Evolutionary conservation across 1,284 basidiomycete species (phyloP), one percentile per base, ranked within the genome.

Genomic region (Cerrena zonata): DNA sequence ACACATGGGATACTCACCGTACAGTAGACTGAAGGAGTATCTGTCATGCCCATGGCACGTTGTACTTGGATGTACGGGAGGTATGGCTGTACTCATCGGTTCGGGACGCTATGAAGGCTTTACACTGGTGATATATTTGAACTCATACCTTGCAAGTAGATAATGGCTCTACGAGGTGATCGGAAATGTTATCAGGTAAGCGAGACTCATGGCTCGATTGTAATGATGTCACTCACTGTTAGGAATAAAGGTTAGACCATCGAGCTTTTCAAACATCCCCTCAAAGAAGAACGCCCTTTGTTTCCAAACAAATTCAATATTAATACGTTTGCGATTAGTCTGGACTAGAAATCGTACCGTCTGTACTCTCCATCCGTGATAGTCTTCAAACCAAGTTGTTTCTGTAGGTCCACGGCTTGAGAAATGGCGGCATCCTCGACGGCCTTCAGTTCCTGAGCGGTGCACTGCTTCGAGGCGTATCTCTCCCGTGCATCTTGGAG

Each of bases 221-320:
- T 51, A 4, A 45, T 48, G n/a, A n/a, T n/a, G n/a, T n/a, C 34
- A 68, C 75, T 52, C 58, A 85, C 82, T 72, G 47, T 74, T 71
- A 4, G 74, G 69, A 37, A 80, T 59, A 51, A 71, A 67, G 18
- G 70, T 74, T 73, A 85, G 83, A 39, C 86, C 84, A 41, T 80
- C 78, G 46, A 82, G 67, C 47, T 68, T 79, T 53, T 82, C 77
- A 58, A 78, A 83, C 25, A 82, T 78, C 5, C 77, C 77, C 47
- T 82, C 76, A 47, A 73, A 80, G 56, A 79, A 82, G 52, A 73
- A 67, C 23, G 66, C 68, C 56, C 80, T 82, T 57, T 7, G 12
- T n/a, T n/a, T n/a, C n/a, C n/a, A 15, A 36, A 37, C 18, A 23
- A 11, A 44, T 27, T 22, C n/a, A n/a, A 34, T 4, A 25, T 46